Conservation (phyloP, 139 green algal species). For the Auxenochlorella pyrenoidosa region DNA sequence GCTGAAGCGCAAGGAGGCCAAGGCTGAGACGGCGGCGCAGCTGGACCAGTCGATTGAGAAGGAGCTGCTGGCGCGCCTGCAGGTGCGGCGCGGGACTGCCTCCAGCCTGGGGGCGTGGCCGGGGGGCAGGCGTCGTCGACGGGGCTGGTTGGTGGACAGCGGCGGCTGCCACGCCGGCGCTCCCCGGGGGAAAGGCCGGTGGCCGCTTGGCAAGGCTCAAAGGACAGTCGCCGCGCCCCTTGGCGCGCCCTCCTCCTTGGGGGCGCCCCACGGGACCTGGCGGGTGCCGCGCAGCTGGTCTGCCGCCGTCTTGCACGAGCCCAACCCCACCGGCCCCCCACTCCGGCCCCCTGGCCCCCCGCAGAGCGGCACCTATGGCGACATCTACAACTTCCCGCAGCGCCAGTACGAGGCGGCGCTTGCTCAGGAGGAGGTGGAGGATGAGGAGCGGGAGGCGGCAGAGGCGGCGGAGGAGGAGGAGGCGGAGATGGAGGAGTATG, state of each 20-base stretch:
- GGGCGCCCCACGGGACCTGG: too few relatives aligned
- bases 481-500: slow-evolving; percentile 56
- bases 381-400: slow-evolving; percentile 99
- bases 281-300: too few relatives aligned
- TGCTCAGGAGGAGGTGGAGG: slow-evolving; percentile 69
- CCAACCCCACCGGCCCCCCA: too few relatives aligned
- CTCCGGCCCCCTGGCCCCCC: background rate
- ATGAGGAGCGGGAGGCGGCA: slow-evolving; percentile 65
- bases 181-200: too few relatives aligned
- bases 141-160: background rate
- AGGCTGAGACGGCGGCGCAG: slow-evolving; percentile 91
- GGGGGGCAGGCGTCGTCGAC: too few relatives aligned
- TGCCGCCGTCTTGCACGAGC: too few relatives aligned
- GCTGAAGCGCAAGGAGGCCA: slow-evolving; percentile 86
- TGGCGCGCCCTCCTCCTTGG: too few relatives aligned
- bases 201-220: too few relatives aligned
- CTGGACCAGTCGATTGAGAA: slow-evolving; percentile 91
- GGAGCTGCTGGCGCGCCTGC: slow-evolving; percentile 93
- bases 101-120: background rate
- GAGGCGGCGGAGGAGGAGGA: slow-evolving; percentile 56
- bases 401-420: slow-evolving; percentile 89
- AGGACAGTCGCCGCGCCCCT: too few relatives aligned
- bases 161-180: too few relatives aligned
- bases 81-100: background rate
- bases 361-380: slow-evolving; percentile 96